phyloP scores from a whole-genome alignment of 257 asterid genomes.

The Coffea eugenioides region DNA sequence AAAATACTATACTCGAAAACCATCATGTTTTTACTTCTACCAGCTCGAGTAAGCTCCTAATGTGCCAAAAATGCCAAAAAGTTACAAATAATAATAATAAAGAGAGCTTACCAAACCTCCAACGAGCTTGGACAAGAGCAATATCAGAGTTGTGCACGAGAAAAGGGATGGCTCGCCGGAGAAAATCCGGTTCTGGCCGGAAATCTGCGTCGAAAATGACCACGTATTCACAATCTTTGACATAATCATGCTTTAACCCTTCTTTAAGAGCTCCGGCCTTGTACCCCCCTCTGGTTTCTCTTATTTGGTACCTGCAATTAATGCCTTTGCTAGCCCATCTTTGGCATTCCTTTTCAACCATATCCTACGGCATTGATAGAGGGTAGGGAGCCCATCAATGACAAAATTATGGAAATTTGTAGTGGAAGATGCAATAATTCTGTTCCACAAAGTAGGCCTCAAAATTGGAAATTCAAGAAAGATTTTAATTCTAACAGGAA shows the following conservation, averaged over 20 bases:
- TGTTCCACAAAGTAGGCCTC: neutral
- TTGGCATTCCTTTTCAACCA: slow-evolving; percentile 86
- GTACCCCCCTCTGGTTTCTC: slow-evolving; percentile 82
- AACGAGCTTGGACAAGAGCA: slow-evolving; percentile 92
- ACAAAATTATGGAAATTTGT: neutral
- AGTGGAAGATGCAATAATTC: neutral
- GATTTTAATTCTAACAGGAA: neutral
- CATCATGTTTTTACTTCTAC: neutral
- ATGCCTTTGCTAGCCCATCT: slow-evolving; percentile 93
- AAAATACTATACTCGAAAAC: no score
- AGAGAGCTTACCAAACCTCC: slow-evolving; percentile 79
- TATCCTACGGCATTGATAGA: slow-evolving; percentile 47
- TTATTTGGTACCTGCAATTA: slow-evolving; percentile 71
- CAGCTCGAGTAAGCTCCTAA: neutral
- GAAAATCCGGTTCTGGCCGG: slow-evolving; percentile 92
- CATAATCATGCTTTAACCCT: slow-evolving; percentile 74
- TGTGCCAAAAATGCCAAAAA: neutral
- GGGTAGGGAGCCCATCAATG: neutral
- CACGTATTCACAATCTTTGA: slow-evolving; percentile 74
- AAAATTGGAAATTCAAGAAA: neutral
- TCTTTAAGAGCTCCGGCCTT: slow-evolving; percentile 98
- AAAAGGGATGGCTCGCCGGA: slow-evolving; percentile 77
- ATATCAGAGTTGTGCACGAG: slow-evolving; percentile 66
- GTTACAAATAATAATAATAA: neutral
- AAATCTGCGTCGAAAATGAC: slow-evolving; percentile 93